These are phyloP conservation scores for Nicotiana otophora DNA, from an alignment of 257 asterid species.

Conservation along the genomic window DNA sequence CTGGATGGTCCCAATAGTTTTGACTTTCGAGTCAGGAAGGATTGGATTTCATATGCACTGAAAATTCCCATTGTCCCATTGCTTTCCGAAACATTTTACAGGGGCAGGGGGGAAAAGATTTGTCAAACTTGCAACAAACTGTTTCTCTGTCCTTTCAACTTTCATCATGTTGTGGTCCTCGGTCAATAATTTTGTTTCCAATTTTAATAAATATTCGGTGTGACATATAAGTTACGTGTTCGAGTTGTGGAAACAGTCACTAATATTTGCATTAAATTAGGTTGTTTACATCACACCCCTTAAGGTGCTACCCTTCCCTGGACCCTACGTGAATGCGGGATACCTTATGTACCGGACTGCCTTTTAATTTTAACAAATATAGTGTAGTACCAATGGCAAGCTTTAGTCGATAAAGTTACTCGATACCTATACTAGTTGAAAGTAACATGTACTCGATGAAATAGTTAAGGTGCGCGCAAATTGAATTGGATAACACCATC, in stretches of 20 bases:
- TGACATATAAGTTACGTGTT: accelerated
- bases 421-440: too few species aligned
- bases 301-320: accelerated
- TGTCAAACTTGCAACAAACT: neutral
- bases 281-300: too few species aligned
- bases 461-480: too few species aligned
- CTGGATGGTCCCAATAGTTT: neutral
- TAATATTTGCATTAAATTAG: too few species aligned
- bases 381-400: too few species aligned
- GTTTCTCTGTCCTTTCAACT: neutral
- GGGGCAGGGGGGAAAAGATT: neutral
- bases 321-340: too few species aligned
- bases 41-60: neutral
- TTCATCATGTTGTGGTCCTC: conserved; percentile 1
- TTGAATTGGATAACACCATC: too few species aligned
- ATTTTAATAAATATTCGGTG: neutral
- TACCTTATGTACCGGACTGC: too few species aligned
- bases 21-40: conserved; percentile 5
- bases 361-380: too few species aligned
- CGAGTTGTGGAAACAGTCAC: accelerated
- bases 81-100: neutral
- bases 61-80: neutral
- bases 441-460: too few species aligned
- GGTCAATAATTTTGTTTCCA: neutral
- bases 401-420: too few species aligned